Conservation (phyloP, 2,329 filamentous ascomycete genomes). For the Talaromyces verruculosus region DNA sequence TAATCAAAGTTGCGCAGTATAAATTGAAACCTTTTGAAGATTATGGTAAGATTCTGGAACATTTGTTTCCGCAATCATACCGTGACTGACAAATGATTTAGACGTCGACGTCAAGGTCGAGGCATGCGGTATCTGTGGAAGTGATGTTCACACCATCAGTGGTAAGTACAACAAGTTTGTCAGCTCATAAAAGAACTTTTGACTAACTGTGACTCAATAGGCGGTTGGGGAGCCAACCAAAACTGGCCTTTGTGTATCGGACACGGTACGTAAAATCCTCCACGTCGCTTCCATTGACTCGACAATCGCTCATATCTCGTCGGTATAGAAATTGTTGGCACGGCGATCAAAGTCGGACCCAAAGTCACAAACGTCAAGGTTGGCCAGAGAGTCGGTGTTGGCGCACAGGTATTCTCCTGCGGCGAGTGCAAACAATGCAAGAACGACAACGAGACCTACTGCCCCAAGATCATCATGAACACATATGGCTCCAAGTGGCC, state of each 20-base stretch:
- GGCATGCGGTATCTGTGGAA: conserved; percentile 73
- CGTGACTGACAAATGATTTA: conserved; percentile 20
- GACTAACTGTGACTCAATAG: conserved; percentile 31
- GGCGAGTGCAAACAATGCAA: conserved; percentile 65
- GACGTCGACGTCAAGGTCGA: conserved; percentile 88
- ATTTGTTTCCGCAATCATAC: background rate
- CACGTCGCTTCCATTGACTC: background rate
- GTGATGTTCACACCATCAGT: conserved; percentile 68
- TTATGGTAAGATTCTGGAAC: conserved; percentile 45
- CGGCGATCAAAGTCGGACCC: conserved; percentile 65
- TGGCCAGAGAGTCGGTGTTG: conserved; percentile 67
- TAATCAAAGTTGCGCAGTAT: conserved; percentile 57
- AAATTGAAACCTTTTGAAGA: conserved; percentile 83
- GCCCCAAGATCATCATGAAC: conserved; percentile 52
- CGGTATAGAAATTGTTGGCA: conserved; percentile 64
- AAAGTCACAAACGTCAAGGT: conserved; percentile 62
- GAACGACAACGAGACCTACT: conserved; percentile 68
- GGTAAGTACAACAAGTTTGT: conserved; percentile 25
- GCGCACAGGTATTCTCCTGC: conserved; percentile 66
- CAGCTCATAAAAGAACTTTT: background rate
- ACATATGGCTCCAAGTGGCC: conserved; percentile 55
- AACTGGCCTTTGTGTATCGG: conserved; percentile 55
- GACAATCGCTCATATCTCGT: background rate
- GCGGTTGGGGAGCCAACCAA: conserved; percentile 52
- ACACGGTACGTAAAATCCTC: conserved; percentile 40